Evolutionary conservation across 192 early-diverging fungal species (phyloP).

Genomic region (Physocladia obscura): DNA sequence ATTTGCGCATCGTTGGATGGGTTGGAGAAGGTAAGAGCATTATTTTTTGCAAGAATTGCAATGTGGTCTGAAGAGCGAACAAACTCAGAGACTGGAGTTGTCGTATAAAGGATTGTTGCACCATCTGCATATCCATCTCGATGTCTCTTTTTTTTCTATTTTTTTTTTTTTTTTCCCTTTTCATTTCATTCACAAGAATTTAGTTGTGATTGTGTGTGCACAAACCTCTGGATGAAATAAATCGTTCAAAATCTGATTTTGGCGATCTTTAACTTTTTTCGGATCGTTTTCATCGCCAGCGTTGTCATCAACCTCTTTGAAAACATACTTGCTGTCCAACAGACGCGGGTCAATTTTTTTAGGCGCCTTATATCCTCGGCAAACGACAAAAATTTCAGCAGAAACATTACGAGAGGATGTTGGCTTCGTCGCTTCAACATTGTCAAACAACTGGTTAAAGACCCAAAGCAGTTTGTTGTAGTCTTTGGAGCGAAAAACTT

Average conservation of each 20-base stretch:
- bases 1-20: conserved; percentile 7
- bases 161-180: neutral
- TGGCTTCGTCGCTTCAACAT: conserved; percentile 98
- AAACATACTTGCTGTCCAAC: conserved; percentile 90
- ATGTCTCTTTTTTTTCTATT: conserved; percentile 77
- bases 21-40: conserved; percentile 71
- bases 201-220: neutral
- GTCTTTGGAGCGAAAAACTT: conserved; percentile 98
- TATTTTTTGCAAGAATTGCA: conserved; percentile 71
- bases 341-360: conserved; percentile 93
- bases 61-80: conserved; percentile 77
- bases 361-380: conserved; percentile 87
- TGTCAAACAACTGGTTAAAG: conserved; percentile 93
- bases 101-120: conserved; percentile 84
- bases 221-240: conserved; percentile 82
- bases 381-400: conserved; percentile 99
- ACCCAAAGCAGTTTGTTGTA: conserved; percentile 99
- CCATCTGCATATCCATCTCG: conserved; percentile 97
- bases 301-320: conserved; percentile 81
- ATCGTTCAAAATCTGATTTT: conserved; percentile 59
- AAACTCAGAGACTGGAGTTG: conserved; percentile 75
- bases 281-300: conserved; percentile 47
- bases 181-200: neutral
- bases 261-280: conserved; percentile 53
- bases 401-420: conserved; percentile 96